Percentiles rank a stretch among this genome's conserved stretches.
Evolutionary conservation across 2,329 filamentous ascomycete species (phyloP).

Genomic region (Anthostomella pinea): DNA sequence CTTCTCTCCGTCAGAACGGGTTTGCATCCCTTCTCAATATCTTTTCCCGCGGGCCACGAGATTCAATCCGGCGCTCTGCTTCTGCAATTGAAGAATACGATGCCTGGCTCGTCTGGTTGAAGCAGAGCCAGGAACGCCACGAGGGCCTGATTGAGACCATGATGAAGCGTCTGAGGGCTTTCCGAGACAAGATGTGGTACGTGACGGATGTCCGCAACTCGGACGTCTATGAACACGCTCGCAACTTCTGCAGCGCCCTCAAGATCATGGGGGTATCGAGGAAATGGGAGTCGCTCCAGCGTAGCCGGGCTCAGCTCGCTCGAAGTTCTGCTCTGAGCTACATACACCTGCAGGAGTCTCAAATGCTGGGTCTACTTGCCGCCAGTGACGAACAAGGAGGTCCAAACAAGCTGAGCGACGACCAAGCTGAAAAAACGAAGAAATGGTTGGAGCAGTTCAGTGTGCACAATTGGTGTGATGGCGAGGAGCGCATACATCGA

Average conservation of each 20-base stretch:
- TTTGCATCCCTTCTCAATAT: constrained; percentile 71
- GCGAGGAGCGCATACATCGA: constrained; percentile 90
- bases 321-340: constrained; percentile 56
- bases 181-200: constrained; percentile 99
- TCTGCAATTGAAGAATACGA: constrained; percentile 76
- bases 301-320: constrained; percentile 45
- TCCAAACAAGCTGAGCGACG: constrained; percentile 92
- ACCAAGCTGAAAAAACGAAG: constrained; percentile 81
- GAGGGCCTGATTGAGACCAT: constrained; percentile 72
- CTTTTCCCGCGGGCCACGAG: constrained; percentile 68
- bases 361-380: constrained; percentile 83
- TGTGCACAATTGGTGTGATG: constrained; percentile 90
- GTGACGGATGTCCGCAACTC: constrained; percentile 91
- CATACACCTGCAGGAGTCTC: constrained; percentile 76
- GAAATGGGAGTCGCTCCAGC: constrained; percentile 50
- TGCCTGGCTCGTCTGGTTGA: constrained; percentile 79
- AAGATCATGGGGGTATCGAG: constrained; percentile 81
- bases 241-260: constrained; percentile 80
- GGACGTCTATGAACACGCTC: constrained; percentile 80
- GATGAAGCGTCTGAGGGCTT: constrained; percentile 68
- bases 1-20: constrained; percentile 62
- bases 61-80: constrained; percentile 66
- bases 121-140: constrained; percentile 76
- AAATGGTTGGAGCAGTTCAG: constrained; percentile 79
- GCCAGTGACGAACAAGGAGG: constrained; percentile 81